Evolutionary conservation across 2,329 filamentous ascomycete species (phyloP).

Genomic region (Chaetomiaceae sp.): DNA sequence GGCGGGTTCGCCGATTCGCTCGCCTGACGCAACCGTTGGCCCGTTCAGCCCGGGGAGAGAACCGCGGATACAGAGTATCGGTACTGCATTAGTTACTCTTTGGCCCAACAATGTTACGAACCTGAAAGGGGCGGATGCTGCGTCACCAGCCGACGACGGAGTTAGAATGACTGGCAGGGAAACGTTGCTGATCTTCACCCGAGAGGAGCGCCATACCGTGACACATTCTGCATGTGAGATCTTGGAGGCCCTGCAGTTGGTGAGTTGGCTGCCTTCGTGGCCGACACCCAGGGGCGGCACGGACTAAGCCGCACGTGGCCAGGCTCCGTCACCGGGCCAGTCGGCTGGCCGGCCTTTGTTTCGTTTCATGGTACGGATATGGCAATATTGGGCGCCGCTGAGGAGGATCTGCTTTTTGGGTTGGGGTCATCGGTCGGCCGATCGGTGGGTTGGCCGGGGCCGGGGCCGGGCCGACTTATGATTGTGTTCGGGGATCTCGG

Average conservation of each 20-base stretch:
- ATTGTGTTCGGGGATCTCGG: background rate
- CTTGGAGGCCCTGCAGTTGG: too few species aligned
- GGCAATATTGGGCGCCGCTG: too few species aligned
- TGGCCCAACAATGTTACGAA: too few species aligned
- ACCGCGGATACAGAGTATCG: too few species aligned
- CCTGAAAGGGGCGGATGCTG: too few species aligned
- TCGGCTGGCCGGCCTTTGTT: background rate
- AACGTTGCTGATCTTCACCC: too few species aligned
- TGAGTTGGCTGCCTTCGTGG: background rate
- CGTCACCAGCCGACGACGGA: too few species aligned
- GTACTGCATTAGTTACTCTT: too few species aligned
- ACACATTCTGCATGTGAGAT: too few species aligned
- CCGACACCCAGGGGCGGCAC: constrained; percentile 4
- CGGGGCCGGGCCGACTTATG: background rate
- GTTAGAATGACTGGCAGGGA: too few species aligned
- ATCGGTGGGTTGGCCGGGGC: background rate
- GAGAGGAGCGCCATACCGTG: too few species aligned
- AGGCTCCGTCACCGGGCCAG: background rate
- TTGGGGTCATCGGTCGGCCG: background rate
- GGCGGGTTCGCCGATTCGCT: constrained; percentile 1
- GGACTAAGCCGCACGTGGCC: background rate
- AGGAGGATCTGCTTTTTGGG: background rate
- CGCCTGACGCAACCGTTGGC: background rate
- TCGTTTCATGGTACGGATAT: background rate
- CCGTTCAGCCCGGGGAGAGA: too few species aligned